These are phyloP conservation scores for Pneumocystis wakefieldiae DNA, from an alignment of 1,139 yeast species.

Conservation along the genomic window DNA sequence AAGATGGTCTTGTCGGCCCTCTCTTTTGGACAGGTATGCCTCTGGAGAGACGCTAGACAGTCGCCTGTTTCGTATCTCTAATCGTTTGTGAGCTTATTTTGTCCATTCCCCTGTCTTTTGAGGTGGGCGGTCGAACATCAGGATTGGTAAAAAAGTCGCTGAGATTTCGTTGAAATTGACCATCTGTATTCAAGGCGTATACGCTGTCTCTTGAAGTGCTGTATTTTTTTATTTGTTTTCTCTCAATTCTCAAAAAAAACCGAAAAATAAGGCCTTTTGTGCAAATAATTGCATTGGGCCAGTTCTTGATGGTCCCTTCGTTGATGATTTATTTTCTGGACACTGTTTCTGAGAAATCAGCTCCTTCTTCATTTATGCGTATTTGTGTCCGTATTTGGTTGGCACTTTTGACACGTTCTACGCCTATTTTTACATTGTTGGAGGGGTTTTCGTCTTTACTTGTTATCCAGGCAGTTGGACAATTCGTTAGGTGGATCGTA, in stretches of 20 bases:
- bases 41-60: neutral
- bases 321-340: constrained; percentile 60
- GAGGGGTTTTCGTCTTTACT: constrained; percentile 88
- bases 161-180: neutral
- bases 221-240: constrained; percentile 52
- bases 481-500: constrained; percentile 62
- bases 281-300: constrained; percentile 60
- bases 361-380: constrained; percentile 28
- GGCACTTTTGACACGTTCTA: constrained; percentile 38
- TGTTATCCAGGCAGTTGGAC: constrained; percentile 82
- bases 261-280: constrained; percentile 32
- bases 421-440: constrained; percentile 72
- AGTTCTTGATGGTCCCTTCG: constrained; percentile 72
- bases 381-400: constrained; percentile 56
- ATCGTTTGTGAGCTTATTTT: constrained; percentile 34
- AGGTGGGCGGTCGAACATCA: constrained; percentile 79
- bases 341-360: constrained; percentile 28
- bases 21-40: neutral
- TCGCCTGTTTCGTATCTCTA: neutral
- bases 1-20: neutral
- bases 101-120: constrained; percentile 88
- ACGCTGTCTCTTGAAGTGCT: constrained; percentile 53
- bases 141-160: constrained; percentile 35
- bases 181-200: constrained; percentile 32
- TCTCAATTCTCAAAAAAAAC: constrained; percentile 47